These are phyloP conservation scores for Tubosaeta sp. DNA, from an alignment of 768 basidiomycete genomes.

Conservation along the genomic window DNA sequence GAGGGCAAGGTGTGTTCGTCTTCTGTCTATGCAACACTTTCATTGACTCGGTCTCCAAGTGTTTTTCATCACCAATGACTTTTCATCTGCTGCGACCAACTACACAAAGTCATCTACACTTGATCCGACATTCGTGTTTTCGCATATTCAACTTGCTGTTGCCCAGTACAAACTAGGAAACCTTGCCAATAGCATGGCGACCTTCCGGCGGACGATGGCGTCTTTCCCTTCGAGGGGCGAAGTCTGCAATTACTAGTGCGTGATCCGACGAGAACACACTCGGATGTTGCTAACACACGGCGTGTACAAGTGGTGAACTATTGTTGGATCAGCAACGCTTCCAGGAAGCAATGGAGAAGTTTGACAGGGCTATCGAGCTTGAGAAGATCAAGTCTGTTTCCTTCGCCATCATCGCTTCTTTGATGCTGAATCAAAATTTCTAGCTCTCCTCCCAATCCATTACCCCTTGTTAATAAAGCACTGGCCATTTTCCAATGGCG, in stretches of 20 bases:
- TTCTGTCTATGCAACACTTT: neutral
- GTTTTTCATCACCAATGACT: slow-evolving; percentile 92
- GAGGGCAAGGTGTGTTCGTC: slow-evolving; percentile 72
- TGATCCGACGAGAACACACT: slow-evolving; percentile 4
- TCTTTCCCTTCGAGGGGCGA: slow-evolving; percentile 85
- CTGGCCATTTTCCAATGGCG: slow-evolving; percentile 95
- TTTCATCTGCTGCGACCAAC: slow-evolving; percentile 78
- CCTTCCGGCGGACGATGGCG: slow-evolving; percentile 81
- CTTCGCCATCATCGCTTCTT: neutral
- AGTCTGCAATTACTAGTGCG: slow-evolving; percentile 92
- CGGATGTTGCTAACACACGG: neutral
- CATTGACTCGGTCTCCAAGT: slow-evolving; percentile 43
- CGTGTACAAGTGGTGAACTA: slow-evolving; percentile 73
- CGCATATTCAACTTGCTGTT: slow-evolving; percentile 95
- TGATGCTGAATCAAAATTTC: slow-evolving; percentile 3
- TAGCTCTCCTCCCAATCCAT: slow-evolving; percentile 67
- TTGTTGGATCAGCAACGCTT: slow-evolving; percentile 88
- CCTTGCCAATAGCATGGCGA: slow-evolving; percentile 78
- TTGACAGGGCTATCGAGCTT: slow-evolving; percentile 86
- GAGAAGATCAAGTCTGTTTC: slow-evolving; percentile 65
- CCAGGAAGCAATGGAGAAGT: slow-evolving; percentile 86
- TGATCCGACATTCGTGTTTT: slow-evolving; percentile 89
- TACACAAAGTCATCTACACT: slow-evolving; percentile 88
- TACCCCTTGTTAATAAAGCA: slow-evolving; percentile 97
- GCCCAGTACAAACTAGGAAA: slow-evolving; percentile 92